Evolutionary conservation across 768 basidiomycete species (phyloP), one percentile per base, ranked within the genome.

Genomic region (Auriscalpium microsporum): DNA sequence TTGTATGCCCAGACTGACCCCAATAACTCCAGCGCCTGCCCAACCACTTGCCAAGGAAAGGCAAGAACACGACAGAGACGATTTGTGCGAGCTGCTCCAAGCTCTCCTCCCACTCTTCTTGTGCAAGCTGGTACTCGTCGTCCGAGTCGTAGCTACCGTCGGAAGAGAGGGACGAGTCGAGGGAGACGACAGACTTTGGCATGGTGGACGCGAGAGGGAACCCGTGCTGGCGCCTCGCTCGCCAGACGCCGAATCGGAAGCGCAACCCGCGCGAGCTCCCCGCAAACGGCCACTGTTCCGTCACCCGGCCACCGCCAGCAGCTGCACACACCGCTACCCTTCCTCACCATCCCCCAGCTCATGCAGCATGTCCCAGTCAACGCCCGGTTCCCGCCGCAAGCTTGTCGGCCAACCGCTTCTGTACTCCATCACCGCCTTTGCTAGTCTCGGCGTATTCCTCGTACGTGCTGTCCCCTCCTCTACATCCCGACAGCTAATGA

Each of bases 51-150:
- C 94, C 94, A 56, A 93, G 68, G 72, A 84, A 87, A 2, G 94
- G 94, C 56, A 96, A 73, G 47, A 94, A 73, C 23, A 94, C 85
- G 55, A 91, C 75, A 38, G 87, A 80, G 52, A 90, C 70, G 17
- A 95, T 79, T 66, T 91, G 80, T 66, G 88, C 84, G 46, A 96
- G 77, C 67, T 96, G 92, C 57, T 84, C 72, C 50, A 95, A 65
- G 64, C 87, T 90, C 69, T 96, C 94, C 64, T 93, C 86, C 94
- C 94, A 95, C 73, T 96, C 94, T 67, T 87, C 79, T 69, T 94
- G 88, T 2, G 89, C 87, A 48, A 86, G 73, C 42, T 76, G 80
- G 62, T 81, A 82, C 63, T 92, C 89, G 56, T 88, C 87, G 59
- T 77, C 76, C 33, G 62, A 66, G 67, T 83, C 82, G 66, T 80